These are phyloP conservation scores for Claviceps purpurea DNA, from an alignment of 2,329 filamentous ascomycete species.

Conservation along the genomic window DNA sequence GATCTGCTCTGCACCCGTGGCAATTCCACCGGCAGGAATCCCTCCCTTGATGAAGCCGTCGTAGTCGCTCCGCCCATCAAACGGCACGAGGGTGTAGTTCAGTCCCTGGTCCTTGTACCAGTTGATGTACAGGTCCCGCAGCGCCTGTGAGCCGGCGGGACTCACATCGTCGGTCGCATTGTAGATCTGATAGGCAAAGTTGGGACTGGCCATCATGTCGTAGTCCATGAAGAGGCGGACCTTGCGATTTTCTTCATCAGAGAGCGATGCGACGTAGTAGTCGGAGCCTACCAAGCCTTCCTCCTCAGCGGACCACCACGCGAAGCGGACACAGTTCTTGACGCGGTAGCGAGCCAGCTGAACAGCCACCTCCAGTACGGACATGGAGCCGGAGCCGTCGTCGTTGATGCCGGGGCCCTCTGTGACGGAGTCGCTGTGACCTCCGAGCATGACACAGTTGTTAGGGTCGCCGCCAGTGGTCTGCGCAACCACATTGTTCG, in stretches of 20 bases:
- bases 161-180: conserved; percentile 57
- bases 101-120: conserved; percentile 51
- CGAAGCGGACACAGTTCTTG: conserved; percentile 53
- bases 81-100: conserved; percentile 57
- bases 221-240: conserved; percentile 57
- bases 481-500: conserved; percentile 50
- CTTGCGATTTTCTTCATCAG: conserved; percentile 44
- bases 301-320: conserved; percentile 57
- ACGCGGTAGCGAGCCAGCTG: conserved; percentile 44
- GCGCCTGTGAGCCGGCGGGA: conserved; percentile 56
- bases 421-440: conserved; percentile 48
- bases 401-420: conserved; percentile 66
- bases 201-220: conserved; percentile 55
- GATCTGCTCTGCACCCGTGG: conserved; percentile 63
- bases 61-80: conserved; percentile 71
- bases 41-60: conserved; percentile 60
- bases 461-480: conserved; percentile 44
- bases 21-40: conserved; percentile 63
- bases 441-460: conserved; percentile 53
- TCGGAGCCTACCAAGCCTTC: conserved; percentile 51
- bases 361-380: conserved; percentile 48
- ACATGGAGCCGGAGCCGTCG: conserved; percentile 54
- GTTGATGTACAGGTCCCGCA: conserved; percentile 52
- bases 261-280: conserved; percentile 43
- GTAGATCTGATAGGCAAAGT: conserved; percentile 57